Evolutionary conservation across 257 asterid species (phyloP).

Genomic region (Echium plantagineum): DNA sequence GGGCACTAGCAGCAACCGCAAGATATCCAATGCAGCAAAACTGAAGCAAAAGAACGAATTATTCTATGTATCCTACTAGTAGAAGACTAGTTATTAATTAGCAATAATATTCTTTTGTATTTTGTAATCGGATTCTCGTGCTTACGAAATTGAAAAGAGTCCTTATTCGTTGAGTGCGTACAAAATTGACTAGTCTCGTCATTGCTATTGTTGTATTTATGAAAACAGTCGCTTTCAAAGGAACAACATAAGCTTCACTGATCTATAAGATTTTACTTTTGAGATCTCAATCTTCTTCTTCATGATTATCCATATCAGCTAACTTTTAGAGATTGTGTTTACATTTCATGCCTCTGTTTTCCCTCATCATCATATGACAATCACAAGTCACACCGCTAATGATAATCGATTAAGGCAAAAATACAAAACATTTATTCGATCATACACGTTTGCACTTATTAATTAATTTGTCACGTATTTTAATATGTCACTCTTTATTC

Average conservation of each 20-base stretch:
- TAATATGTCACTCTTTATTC: no score
- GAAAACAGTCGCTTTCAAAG: no score
- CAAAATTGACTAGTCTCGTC: no score
- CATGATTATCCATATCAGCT: background rate
- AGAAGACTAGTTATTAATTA: background rate
- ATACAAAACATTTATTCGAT: no score
- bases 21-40: slow-evolving; percentile 16
- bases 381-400: background rate
- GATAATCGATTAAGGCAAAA: no score
- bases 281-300: background rate
- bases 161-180: no score
- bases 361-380: background rate
- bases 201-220: no score
- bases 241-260: background rate
- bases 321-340: background rate
- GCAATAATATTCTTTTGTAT: no score
- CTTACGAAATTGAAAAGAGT: no score
- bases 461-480: no score
- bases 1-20: slow-evolving; percentile 56
- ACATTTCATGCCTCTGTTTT: background rate
- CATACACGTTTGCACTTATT: no score
- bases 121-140: no score
- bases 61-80: background rate
- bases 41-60: background rate
- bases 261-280: background rate